phyloP scores from a whole-genome alignment of 2,329 filamentous ascomycete genomes.

The Penicillium sumatraense region DNA sequence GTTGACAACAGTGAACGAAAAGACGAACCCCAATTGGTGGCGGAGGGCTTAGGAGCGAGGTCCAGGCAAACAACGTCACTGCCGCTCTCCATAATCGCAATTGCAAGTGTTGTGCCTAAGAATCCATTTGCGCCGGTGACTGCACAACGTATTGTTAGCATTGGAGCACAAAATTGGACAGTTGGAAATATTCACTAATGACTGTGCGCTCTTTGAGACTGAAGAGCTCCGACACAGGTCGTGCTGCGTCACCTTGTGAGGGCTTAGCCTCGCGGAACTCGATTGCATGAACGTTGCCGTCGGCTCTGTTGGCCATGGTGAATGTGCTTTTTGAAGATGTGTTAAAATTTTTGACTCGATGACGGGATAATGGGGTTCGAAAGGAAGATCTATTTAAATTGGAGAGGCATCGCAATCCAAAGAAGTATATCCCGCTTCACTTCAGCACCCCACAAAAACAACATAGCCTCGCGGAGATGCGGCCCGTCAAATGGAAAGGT shows the following conservation, averaged over 20 bases:
- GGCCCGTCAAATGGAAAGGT: too few relatives aligned
- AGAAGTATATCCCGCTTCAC: too few relatives aligned
- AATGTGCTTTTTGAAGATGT: too few relatives aligned
- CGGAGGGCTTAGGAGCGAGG: conserved; percentile 11
- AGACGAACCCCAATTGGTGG: conserved; percentile 16
- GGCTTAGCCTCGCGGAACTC: conserved; percentile 2
- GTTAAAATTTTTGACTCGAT: too few relatives aligned
- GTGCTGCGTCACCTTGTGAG: background rate
- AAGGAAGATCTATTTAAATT: too few relatives aligned
- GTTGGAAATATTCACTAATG: conserved; percentile 11
- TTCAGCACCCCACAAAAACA: too few relatives aligned
- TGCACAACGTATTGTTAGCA: too few relatives aligned
- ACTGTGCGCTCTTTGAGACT: conserved; percentile 3
- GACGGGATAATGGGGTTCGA: too few relatives aligned
- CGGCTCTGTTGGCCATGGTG: background rate
- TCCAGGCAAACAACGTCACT: conserved; percentile 41
- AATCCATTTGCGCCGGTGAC: conserved; percentile 33
- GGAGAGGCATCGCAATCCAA: too few relatives aligned
- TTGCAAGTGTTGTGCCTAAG: conserved; percentile 11
- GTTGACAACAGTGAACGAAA: background rate
- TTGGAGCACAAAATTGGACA: too few relatives aligned
- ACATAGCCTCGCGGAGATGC: too few relatives aligned
- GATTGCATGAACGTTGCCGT: conserved; percentile 4
- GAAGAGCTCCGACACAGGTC: conserved; percentile 5
- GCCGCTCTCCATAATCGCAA: conserved; percentile 35